A percentile compares a stretch with the other conserved stretches of the same genome.
Evolutionary conservation across 2,329 filamentous ascomycete species (phyloP).

Genomic region (Aureobasidium sp.): DNA sequence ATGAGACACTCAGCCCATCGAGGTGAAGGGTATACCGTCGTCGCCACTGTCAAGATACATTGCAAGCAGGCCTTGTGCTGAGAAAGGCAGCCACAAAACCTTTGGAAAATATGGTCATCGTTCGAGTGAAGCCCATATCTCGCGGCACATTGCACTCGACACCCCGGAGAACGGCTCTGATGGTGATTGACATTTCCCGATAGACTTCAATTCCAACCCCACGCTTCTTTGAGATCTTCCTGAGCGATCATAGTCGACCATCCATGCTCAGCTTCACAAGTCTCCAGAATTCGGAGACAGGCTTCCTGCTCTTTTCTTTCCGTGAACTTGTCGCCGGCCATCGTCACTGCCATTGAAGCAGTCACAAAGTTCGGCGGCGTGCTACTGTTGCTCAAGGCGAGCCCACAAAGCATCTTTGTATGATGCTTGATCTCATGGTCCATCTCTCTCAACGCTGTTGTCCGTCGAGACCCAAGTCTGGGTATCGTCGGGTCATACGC

Average conservation of each 20-base stretch:
- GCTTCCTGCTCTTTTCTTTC: neutral
- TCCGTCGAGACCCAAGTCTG: conserved; percentile 39
- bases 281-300: neutral
- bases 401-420: conserved; percentile 50
- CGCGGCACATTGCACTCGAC: neutral
- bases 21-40: too few species aligned
- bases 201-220: neutral
- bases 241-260: neutral
- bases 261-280: neutral
- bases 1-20: too few species aligned
- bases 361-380: conserved; percentile 47
- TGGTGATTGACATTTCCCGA: neutral
- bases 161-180: neutral
- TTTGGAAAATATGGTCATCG: neutral
- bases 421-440: conserved; percentile 40
- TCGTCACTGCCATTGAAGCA: conserved; percentile 28
- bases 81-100: neutral
- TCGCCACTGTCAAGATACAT: neutral
- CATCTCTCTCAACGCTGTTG: conserved; percentile 34
- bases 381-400: conserved; percentile 48
- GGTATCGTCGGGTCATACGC: conserved; percentile 51
- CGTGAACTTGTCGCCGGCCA: conserved; percentile 31
- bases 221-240: neutral
- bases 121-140: neutral
- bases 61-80: neutral